Percentiles rank a stretch among this genome's conserved stretches.
phyloP scores from a whole-genome alignment of 495 filamentous ascomycete species.

The Durotheca rogersii region DNA sequence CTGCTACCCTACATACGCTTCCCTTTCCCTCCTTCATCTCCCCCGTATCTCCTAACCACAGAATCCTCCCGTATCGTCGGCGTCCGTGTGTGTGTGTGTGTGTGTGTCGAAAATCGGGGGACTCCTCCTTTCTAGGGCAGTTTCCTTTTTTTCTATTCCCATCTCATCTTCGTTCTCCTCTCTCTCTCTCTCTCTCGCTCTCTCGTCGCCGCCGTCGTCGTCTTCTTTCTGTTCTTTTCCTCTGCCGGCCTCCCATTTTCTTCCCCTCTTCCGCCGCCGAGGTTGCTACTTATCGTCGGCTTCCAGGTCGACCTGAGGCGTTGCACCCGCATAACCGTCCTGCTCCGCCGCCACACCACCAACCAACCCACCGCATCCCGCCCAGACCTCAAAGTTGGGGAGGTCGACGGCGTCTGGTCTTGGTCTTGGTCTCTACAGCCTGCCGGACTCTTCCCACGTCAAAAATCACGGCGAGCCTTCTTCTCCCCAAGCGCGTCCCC shows the following conservation, averaged over 20 bases:
- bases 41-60: slow-evolving; percentile 35
- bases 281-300: slow-evolving; percentile 19
- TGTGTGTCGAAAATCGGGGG: slow-evolving; percentile 51
- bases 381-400: slow-evolving; percentile 13
- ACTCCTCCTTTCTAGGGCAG: slow-evolving; percentile 51
- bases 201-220: slow-evolving; percentile 28
- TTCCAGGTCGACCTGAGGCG: slow-evolving; percentile 22
- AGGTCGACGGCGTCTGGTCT: slow-evolving; percentile 20
- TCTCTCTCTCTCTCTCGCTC: slow-evolving; percentile 42
- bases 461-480: slow-evolving; percentile 11
- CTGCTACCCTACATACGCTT: slow-evolving; percentile 22
- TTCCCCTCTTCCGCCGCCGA: slow-evolving; percentile 25
- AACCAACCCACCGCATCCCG: slow-evolving; percentile 15
- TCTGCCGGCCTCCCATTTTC: too few relatives aligned
- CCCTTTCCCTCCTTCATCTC: slow-evolving; percentile 35
- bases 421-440: slow-evolving; percentile 17
- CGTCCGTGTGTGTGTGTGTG: slow-evolving; percentile 41
- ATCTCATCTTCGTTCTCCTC: slow-evolving; percentile 42
- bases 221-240: slow-evolving; percentile 20
- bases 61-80: slow-evolving; percentile 37
- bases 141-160: slow-evolving; percentile 49
- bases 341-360: slow-evolving; percentile 11
- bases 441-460: slow-evolving; percentile 13
- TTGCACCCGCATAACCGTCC: slow-evolving; percentile 28
- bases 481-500: slow-evolving; percentile 12